Base-by-base conservation (phyloP, 169 alveolate genomes). In the Ichthyophthirius multifiliis region DNA sequence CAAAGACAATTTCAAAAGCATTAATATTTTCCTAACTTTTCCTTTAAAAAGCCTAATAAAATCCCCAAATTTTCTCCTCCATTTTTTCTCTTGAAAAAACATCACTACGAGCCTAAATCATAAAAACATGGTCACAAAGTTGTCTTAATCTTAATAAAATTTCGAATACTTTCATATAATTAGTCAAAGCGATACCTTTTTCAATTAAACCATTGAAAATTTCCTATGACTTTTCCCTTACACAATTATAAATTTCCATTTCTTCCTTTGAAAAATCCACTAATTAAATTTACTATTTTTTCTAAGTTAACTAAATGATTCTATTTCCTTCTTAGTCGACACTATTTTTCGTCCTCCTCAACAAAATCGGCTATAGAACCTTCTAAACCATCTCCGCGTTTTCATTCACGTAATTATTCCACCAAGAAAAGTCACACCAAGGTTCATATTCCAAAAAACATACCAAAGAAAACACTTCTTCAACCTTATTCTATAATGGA, bases 401-500 rank as follows among this genome's bases (percentile, higher is more conserved):
- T 35, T 76, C 62, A 62, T 81, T 81, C 1, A 81, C 73, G 31
- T 81, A 62, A 16, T 86, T 85, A 47, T 93, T 93, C 73, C 90
- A 90, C 89, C 98, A 96, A 87, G 94, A 90, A 89, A 93, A 94
- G 87, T 94, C 96, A n/a, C 98, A 98, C 89, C 96, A 94, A 23
- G 96, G 97, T 78, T 95, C 95, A 75, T 96, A 95, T 90, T 94
- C 96, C 62, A 98, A 71, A 84, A 97, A 97, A 73, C 98, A 93
- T 31, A 98, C 87, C 45, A 98, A 90, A 67, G 98, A 89, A 95
- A 95, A 97, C 75, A 98, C 92, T 83, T 98, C 99, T 37, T 97
- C 97, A 15, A 98, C 94, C 35, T 99, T 91, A 90, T 98, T 98
- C 86, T 97, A 98, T 20, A 98, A 94, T 6, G 99, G 99, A 2